Percentiles rank a stretch among this genome's conserved stretches.
Conservation (phyloP, 192 early-diverging fungal genomes). For the Coemansia sp. region DNA sequence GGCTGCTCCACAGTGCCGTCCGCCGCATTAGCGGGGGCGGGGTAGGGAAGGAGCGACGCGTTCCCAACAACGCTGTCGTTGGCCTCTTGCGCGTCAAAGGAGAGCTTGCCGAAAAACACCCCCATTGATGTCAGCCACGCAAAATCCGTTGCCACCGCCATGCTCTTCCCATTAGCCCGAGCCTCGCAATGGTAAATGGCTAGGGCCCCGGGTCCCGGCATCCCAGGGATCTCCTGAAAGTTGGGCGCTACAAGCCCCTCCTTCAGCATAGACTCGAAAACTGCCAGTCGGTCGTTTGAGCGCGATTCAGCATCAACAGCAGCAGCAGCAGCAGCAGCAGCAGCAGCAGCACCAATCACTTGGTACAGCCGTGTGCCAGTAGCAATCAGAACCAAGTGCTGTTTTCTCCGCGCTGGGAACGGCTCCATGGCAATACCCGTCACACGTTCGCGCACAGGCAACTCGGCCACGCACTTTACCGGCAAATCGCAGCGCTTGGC, state of each 20-base stretch:
- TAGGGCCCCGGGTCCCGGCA: slow-evolving; percentile 39
- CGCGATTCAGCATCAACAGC: slow-evolving; percentile 43
- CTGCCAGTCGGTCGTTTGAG: slow-evolving; percentile 55
- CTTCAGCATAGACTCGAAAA: slow-evolving; percentile 78
- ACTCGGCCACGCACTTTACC: slow-evolving; percentile 57
- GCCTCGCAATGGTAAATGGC: slow-evolving; percentile 37
- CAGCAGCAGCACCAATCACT: slow-evolving; percentile 68
- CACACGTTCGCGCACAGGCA: slow-evolving; percentile 73
- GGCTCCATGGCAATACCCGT: slow-evolving; percentile 79
- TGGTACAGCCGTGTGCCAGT: slow-evolving; percentile 91
- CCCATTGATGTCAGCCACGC: slow-evolving; percentile 91
- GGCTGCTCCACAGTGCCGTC: slow-evolving; percentile 58
- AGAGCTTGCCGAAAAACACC: slow-evolving; percentile 80
- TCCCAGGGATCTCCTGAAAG: slow-evolving; percentile 64
- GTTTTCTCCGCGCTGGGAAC: slow-evolving; percentile 69
- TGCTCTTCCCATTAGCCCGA: not conserved
- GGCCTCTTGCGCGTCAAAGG: slow-evolving; percentile 67
- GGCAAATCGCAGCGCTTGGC: slow-evolving; percentile 79
- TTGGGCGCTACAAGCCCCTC: slow-evolving; percentile 65
- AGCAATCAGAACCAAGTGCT: slow-evolving; percentile 77
- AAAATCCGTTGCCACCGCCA: slow-evolving; percentile 60
- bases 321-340: slow-evolving; percentile 41
- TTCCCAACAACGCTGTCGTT: slow-evolving; percentile 81
- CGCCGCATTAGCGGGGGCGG: slow-evolving; percentile 16
- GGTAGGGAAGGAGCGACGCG: slow-evolving; percentile 82